Evolutionary conservation across 768 basidiomycete species (phyloP).

Genomic region (Pseudohyphozyma bogoriensis): DNA sequence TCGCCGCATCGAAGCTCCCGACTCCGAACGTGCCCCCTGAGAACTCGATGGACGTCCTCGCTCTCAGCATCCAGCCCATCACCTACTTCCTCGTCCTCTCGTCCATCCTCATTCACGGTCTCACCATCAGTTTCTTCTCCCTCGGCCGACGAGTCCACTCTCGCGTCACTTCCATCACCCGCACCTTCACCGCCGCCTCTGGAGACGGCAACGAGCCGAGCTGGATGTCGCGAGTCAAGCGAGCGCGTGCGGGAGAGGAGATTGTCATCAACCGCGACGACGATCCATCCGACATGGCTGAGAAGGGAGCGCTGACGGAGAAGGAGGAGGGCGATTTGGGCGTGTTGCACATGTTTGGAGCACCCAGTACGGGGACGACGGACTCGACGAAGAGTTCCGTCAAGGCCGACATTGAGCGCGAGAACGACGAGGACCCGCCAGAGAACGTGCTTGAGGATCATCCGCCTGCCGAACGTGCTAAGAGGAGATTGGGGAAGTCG

Average conservation of each 20-base stretch:
- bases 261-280: conserved; percentile 77
- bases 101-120: conserved; percentile 60
- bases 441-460: conserved; percentile 14
- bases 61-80: conserved; percentile 76
- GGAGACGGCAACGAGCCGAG: conserved; percentile 60
- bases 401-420: conserved; percentile 5
- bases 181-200: conserved; percentile 33
- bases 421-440: conserved; percentile 23
- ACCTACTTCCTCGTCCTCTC: conserved; percentile 89
- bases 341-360: conserved; percentile 21
- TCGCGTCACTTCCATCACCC: conserved; percentile 64
- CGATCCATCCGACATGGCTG: conserved; percentile 38
- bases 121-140: conserved; percentile 90
- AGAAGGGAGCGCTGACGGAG: conserved; percentile 23
- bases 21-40: conserved; percentile 42
- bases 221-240: conserved; percentile 58
- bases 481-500: neutral
- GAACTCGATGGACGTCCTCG: conserved; percentile 55
- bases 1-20: conserved; percentile 58
- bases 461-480: neutral
- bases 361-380: conserved; percentile 6
- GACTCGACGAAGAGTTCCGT: conserved; percentile 16
- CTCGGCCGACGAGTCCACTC: conserved; percentile 83
- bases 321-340: conserved; percentile 2
- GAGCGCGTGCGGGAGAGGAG: conserved; percentile 48